Conservation (phyloP, 805 yeast species). For the Pachysolen tannophilus region DNA sequence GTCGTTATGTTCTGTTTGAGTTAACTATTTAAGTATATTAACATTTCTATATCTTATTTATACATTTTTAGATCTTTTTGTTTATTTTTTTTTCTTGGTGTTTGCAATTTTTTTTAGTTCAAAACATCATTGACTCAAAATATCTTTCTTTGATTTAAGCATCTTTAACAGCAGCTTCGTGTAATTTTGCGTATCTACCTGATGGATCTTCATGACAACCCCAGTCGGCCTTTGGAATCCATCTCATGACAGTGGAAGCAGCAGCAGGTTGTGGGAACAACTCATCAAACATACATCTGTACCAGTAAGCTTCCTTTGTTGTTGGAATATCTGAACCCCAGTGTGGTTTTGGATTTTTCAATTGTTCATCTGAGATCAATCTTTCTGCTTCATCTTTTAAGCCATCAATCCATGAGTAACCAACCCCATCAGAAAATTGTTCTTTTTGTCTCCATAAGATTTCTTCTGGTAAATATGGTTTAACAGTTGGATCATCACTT, state of each 20-base stretch:
- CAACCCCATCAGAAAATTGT: conserved; percentile 99
- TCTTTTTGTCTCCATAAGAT: conserved; percentile 99
- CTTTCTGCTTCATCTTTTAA: conserved; percentile 92
- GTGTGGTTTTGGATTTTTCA: conserved; percentile 83
- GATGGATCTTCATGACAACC: conserved; percentile 99
- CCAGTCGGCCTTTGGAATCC: conserved; percentile 99
- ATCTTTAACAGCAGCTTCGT: conserved; percentile 54
- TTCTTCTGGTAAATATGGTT: conserved; percentile 92
- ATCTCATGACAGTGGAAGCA: conserved; percentile 95
- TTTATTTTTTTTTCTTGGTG: too few relatives aligned
- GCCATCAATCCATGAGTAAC: conserved; percentile 98
- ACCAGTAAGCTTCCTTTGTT: conserved; percentile 99
- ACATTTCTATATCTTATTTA: too few relatives aligned
- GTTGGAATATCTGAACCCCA: conserved; percentile 96
- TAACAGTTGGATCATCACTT: conserved; percentile 62
- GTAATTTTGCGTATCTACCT: conserved; percentile 92
- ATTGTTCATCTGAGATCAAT: conserved; percentile 80
- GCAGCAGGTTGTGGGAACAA: conserved; percentile 88
- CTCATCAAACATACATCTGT: conserved; percentile 93
- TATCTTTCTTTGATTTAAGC: conserved; percentile 10
- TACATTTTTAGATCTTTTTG: too few relatives aligned
- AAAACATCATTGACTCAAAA: too few relatives aligned
- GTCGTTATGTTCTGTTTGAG: too few relatives aligned
- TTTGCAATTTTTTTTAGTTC: too few relatives aligned
- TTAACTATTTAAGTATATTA: too few relatives aligned